Conservation (phyloP, 306 rosid genomes). For the Castanospermum australe region DNA sequence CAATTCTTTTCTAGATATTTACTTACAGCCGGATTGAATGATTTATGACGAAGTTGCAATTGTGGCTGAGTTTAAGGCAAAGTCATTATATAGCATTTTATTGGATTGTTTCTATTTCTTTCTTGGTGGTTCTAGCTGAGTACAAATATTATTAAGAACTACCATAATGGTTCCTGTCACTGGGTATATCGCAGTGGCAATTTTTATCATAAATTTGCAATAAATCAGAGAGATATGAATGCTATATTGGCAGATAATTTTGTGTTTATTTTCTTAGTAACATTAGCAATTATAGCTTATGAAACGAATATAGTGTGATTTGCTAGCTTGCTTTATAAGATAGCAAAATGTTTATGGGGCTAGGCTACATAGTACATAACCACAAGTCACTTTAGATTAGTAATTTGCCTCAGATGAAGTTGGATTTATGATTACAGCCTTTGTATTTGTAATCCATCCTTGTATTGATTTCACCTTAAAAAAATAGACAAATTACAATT, state of each 20-base stretch:
- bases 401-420: too few species aligned
- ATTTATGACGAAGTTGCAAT: neutral
- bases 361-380: too few species aligned
- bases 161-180: neutral
- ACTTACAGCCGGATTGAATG: slow-evolving; percentile 3
- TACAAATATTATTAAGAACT: neutral
- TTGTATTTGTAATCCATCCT: too few species aligned
- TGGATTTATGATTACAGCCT: too few species aligned
- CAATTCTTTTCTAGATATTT: neutral
- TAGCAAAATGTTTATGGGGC: neutral
- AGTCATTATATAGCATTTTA: neutral
- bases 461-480: too few species aligned
- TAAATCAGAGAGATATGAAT: neutral
- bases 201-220: neutral
- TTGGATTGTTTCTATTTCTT: neutral
- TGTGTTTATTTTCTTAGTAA: neutral
- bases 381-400: too few species aligned
- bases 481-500: neutral
- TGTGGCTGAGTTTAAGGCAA: neutral
- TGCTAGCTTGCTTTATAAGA: neutral
- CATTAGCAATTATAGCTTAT: neutral
- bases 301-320: neutral
- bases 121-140: neutral
- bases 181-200: neutral
- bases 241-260: neutral